Percentiles rank a stretch among this genome's conserved stretches.
phyloP scores from a whole-genome alignment of 768 basidiomycete genomes.

The Agrocybe pediades region DNA sequence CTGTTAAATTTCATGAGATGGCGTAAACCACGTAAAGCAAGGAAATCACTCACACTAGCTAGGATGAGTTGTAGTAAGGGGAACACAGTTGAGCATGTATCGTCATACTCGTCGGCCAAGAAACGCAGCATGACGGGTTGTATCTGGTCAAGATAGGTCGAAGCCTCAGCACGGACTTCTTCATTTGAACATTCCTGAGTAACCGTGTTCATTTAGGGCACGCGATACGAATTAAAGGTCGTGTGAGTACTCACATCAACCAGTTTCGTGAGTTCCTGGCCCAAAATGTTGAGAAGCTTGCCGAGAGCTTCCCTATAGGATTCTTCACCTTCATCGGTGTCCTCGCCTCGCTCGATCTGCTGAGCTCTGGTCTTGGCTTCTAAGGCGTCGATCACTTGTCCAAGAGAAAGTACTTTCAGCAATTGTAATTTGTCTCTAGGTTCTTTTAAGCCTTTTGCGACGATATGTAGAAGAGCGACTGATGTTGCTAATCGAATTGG shows the following conservation, averaged over 20 bases:
- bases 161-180: conserved; percentile 64
- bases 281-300: conserved; percentile 78
- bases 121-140: conserved; percentile 86
- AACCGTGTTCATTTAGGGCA: not conserved
- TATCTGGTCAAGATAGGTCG: conserved; percentile 60
- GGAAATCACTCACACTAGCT: conserved; percentile 54
- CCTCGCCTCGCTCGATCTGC: conserved; percentile 63
- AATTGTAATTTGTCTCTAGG: conserved; percentile 87
- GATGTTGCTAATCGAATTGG: conserved; percentile 85
- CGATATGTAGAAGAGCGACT: conserved; percentile 76
- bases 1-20: conserved; percentile 40
- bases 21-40: not conserved
- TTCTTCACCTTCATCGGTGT: conserved; percentile 86
- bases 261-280: conserved; percentile 81
- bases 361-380: conserved; percentile 74
- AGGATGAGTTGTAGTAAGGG: conserved; percentile 78
- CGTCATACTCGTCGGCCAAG: conserved; percentile 88
- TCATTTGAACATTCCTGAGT: conserved; percentile 61
- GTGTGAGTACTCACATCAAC: conserved; percentile 62
- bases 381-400: conserved; percentile 77
- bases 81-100: conserved; percentile 85
- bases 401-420: conserved; percentile 85
- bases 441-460: conserved; percentile 94
- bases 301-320: conserved; percentile 89
- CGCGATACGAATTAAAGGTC: conserved; percentile 11